Evolutionary conservation across 257 asterid species (phyloP), one percentile per base, ranked within the genome.

Genomic region (Coffea canephora): DNA sequence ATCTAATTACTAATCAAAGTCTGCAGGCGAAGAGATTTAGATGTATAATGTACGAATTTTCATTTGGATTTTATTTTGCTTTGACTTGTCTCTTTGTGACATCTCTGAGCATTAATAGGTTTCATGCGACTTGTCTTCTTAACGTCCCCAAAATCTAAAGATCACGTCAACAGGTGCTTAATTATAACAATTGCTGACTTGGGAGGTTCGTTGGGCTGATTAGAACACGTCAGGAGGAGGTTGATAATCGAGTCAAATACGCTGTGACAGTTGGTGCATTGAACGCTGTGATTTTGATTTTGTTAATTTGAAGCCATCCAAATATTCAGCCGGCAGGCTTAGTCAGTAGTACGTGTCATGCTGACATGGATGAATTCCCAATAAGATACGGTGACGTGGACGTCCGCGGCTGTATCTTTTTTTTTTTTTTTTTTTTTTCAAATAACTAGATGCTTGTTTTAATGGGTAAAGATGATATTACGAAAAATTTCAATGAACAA

Each of bases 341-440:
- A 45, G 75, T 46, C 59, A 46, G 34, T 23, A 7, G 34, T 71
- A 39, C 21, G 0, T 71, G 61, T 11, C 75, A 48, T 41, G 55
- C 55, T 45, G 36, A 71, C 61, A 41, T n/a, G 75, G 61, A 70
- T 6, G 34, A 70, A 70, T 43, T 70, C 34, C 57, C 74, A 43
- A 19, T 23, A 2, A 43, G 73, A 69, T 39, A 36, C 49, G 39
- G 50, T 36, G 50, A 36, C 50, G 18, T 68, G 43, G 43, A 39
- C 43, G 43, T 39, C 43, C 4, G 4, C 43, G 4, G 43, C 43
- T 39, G 43, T 39, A 39, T 4, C 43, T 39, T 39, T 39, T 39
- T 39, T 1, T 39, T 39, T 39, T 39, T 39, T 16, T 39, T 1
- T 39, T 39, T 39, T 49, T 49, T 49, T 13, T 13, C 54, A 49